Base-by-base conservation (phyloP, 371 early-diverging fungal species). In the Apophysomyces trapeziformis region DNA sequence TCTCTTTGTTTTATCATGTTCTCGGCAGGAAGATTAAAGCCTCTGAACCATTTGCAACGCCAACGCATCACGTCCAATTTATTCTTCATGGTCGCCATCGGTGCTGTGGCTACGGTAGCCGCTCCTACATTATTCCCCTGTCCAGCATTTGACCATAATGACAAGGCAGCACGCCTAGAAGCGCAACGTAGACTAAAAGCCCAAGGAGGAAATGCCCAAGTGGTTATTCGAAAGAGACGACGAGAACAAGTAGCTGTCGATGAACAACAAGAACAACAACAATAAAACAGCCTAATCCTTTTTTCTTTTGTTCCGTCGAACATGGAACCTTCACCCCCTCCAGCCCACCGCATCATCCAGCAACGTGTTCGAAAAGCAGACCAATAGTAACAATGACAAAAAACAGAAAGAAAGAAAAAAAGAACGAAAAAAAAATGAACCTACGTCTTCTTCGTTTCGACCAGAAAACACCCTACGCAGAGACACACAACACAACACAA, bases 91-190 rank as follows among this genome's bases (percentile, higher is more conserved):
- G 83, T 83, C 35, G 83, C 83, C 6, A 58, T 76, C 8, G 80
- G 80, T 18, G 83, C 85, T 3, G 71, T 78, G 1, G 68, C 79
- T 26, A 76, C 79, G 36, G 81, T 84, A 21, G 77, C 85, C 21
- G 74, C 74, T 26, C 77, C 83, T 5, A 73, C 80, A 9, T 56
- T 77, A 43, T 76, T 82, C 61, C 78, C 84, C 4, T 83, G 83
- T 61, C 83, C 83, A 59, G 83, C 83, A 35, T 83, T 77, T 59
- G 80, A 83, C 47, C 71, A 77, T 58, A 75, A 78, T 41, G 80
- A 83, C 38, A 70, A 72, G 58, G 73, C 79, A 9, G 80, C 83
- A 21, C 73, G 72, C 45, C 67, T 83, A 36, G 80, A 83, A 70
- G 77, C 79, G 57, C 70, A 74, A 38, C 64, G 69, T 50, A 77